These are phyloP conservation scores for Dorcoceras hygrometricum DNA, from an alignment of 257 asterid species.

Conservation along the genomic window DNA sequence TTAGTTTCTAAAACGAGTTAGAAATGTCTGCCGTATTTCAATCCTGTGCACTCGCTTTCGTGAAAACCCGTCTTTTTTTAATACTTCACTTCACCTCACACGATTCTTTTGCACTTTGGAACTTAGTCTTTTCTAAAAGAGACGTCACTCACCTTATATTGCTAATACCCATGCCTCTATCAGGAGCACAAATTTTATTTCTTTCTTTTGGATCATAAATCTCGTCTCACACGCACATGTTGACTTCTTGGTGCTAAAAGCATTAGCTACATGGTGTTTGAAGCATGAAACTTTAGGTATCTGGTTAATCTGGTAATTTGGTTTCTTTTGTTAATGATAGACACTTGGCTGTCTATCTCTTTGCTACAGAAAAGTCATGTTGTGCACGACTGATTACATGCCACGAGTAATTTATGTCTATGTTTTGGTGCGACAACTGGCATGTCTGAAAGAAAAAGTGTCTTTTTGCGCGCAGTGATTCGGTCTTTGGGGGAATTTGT, in stretches of 20 bases:
- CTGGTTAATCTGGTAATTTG: not conserved
- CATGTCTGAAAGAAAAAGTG: slow-evolving; percentile 1
- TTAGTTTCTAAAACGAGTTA: not conserved
- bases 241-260: not conserved
- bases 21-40: not conserved
- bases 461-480: slow-evolving; percentile 17
- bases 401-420: not conserved
- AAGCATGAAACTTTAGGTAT: not conserved
- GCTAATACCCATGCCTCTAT: not conserved
- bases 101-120: slow-evolving; percentile 2
- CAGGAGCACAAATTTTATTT: too few species aligned
- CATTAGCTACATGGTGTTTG: not conserved
- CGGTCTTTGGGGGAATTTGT: not conserved
- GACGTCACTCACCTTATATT: not conserved
- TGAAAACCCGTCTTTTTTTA: not conserved
- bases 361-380: not conserved
- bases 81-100: not conserved
- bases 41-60: not conserved
- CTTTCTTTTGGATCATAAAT: not conserved
- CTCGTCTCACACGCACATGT: not conserved
- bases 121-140: not conserved
- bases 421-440: not conserved
- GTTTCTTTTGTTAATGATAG: not conserved
- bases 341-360: not conserved
- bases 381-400: not conserved